Evolutionary conservation across 306 rosid genomes (phyloP), one percentile per base, ranked within the genome.

Genomic region (Arachis hypogaea): DNA sequence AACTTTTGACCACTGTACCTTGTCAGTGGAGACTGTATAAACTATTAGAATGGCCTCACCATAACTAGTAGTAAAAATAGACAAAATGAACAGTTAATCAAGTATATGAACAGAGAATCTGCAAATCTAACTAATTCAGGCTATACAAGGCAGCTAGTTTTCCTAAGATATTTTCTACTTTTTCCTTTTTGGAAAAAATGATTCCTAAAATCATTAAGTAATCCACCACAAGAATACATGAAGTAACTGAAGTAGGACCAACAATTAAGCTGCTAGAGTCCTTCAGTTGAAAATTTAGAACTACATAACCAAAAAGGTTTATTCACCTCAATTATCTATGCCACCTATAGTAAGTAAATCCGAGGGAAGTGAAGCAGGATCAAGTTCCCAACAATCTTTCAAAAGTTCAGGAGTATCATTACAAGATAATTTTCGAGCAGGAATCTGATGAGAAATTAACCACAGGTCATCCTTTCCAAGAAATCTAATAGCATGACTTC

Each of bases 351-450:
- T 80, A 38, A 88, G 93, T 75, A 91, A 80, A 82, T 89, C 87
- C 11, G 91, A 67, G 63, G 97, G 90, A 85, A 94, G 97, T 9
- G 97, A 91, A 63, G 97, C 98, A 44, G 97, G 98, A 85, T 94
- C 96, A 66, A 94, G 98, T 56, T 94, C 96, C 98, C 96, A 91
- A 76, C 90, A 94, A 68, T 83, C 86, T 78, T 88, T 88, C 75
- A 85, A 42, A 69, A 82, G 78, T 52, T 80, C 86, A 56, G 89
- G 78, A 78, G 84, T 84, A 73, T 86, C 96, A 1, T 74, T 47
- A n/a, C 81, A 87, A 38, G 88, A 73, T 11, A 89, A 78, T 81
- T 88, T 94, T 82, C 85, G 71, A 2, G 90, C 92, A 44, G 98
- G 97, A 82, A 94, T 91, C 81, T 91, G 95, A 81, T 89, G 98